Base-by-base conservation (phyloP, 768 basidiomycete genomes). In the Lanmaoa rubissima region DNA sequence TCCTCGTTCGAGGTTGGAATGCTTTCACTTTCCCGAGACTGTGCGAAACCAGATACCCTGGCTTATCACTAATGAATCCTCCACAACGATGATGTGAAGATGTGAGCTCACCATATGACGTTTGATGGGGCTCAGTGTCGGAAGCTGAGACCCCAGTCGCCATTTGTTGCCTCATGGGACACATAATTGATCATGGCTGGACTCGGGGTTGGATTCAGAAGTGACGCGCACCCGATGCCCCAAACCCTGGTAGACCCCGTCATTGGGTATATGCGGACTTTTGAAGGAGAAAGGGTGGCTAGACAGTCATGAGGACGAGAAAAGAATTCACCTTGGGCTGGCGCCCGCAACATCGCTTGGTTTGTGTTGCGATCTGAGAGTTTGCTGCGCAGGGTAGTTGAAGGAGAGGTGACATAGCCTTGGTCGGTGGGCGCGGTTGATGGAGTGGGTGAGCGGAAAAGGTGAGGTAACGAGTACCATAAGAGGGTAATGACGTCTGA, bases 401-500 rank as follows among this genome's bases (percentile, higher is more conserved):
- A 3, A 6, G 28, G 7, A 31, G 28, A 7, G 28, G 28, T 28
- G 28, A 28, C 5, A 28, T 28, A 6, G 28, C 28, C 28, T 28
- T 6, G 6, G 28, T 28, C 28, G 28, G 28, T 31, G 28, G 28
- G 28, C 28, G 28, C 7, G 28, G 28, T 31, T 31, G 28, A 26
- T 28, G 28, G 6, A 28, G 28, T 28, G 28, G 48, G 17, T 21
- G 16, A 49, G 48, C 35, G 26, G 36, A 39, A 26, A 12, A 36
- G 17, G 35, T 48, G 54, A 56, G 45, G 55, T 55, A 48, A 57
- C 13, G 5, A 13, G 5, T 49, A 6, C 54, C 32, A 58, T 51
- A 66, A 58, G 59, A 58, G 57, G 66, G 17, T 45, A 48, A 70
- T 71, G 69, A 71, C 67, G 71, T 71, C 69, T 69, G 67, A 71